Evolutionary conservation across 768 basidiomycete species (phyloP), one percentile per base, ranked within the genome.

Genomic region (Plicaturopsis crispa): DNA sequence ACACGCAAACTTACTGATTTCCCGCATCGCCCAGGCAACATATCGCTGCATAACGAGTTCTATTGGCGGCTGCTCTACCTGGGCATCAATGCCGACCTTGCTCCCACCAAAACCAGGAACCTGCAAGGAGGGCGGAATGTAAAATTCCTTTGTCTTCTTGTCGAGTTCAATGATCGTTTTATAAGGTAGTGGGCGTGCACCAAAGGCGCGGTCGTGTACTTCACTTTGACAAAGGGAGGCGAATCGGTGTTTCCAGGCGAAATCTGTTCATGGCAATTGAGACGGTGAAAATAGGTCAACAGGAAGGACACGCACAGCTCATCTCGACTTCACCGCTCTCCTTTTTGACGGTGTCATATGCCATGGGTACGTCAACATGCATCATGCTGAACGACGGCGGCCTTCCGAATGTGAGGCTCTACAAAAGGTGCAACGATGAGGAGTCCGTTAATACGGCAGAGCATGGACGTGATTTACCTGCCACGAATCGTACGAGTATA

Each of bases 371-470:
- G 49, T 79, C 74, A 44, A 78, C 61, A 51, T 80, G 78, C 6
- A 69, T 53, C 18, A 67, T 60, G 2, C 75, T 67, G 39, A 83
- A 69, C 5, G 80, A 81, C 3, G 80, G 80, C 3, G 81, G 81
- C 5, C 81, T 70, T 39, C 80, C 80, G 56, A 76, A 83, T 7
- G 80, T 83, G 42, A 84, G 56, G 50, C 79, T 80, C 81, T 84
- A 47, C 23, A 38, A n/a, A n/a, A n/a, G n/a, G n/a, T n/a, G 26
- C 26, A 8, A 28, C 8, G 10, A 28, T 28, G 14, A 8, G 26
- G 14, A 14, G 26, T 8, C 26, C 26, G 10, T 28, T 14, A 28
- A 28, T 12, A 19, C 10, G 26, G 32, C 28, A 36, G 14, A 31
- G 39, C n/a, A 20, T 20, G 11, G 31, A 21, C 6, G 13, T 16